These are phyloP conservation scores for Candida anglica DNA, from an alignment of 805 yeast genomes.

Conservation along the genomic window DNA sequence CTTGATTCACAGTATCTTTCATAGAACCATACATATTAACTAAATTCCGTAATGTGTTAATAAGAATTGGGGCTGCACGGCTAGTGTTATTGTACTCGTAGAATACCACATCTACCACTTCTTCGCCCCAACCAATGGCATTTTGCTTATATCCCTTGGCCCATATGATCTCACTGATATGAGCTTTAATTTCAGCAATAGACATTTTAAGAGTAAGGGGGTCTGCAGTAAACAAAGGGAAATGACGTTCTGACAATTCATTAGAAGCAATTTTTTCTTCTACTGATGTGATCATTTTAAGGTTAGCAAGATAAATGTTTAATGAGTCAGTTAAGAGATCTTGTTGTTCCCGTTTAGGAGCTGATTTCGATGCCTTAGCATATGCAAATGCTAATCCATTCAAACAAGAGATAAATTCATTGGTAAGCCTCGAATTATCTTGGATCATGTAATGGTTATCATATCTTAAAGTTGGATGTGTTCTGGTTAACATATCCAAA, in stretches of 20 bases:
- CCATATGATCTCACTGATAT: conserved; percentile 40
- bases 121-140: conserved; percentile 41
- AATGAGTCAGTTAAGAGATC: conserved; percentile 21
- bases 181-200: conserved; percentile 32
- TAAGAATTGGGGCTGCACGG: conserved; percentile 24
- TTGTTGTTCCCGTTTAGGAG: conserved; percentile 9
- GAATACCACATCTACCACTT: conserved; percentile 33
- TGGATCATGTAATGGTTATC: conserved; percentile 22
- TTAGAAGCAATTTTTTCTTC: conserved; percentile 1
- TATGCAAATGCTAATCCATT: conserved; percentile 30
- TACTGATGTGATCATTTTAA: conserved; percentile 20
- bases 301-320: conserved; percentile 33
- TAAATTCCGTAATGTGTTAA: conserved; percentile 28
- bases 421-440: conserved; percentile 26
- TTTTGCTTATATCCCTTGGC: conserved; percentile 32
- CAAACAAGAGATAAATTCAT: conserved; percentile 31
- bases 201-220: conserved; percentile 21
- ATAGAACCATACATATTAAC: conserved; percentile 25
- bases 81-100: conserved; percentile 22
- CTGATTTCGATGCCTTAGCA: conserved; percentile 15
- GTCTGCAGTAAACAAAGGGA: conserved; percentile 35
- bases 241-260: conserved; percentile 12
- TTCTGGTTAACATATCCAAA: conserved; percentile 25
- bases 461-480: conserved; percentile 22
- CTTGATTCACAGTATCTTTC: conserved; percentile 18